Evolutionary conservation across 495 filamentous ascomycete genomes (phyloP).

Genomic region (Bacidia gigantensis): DNA sequence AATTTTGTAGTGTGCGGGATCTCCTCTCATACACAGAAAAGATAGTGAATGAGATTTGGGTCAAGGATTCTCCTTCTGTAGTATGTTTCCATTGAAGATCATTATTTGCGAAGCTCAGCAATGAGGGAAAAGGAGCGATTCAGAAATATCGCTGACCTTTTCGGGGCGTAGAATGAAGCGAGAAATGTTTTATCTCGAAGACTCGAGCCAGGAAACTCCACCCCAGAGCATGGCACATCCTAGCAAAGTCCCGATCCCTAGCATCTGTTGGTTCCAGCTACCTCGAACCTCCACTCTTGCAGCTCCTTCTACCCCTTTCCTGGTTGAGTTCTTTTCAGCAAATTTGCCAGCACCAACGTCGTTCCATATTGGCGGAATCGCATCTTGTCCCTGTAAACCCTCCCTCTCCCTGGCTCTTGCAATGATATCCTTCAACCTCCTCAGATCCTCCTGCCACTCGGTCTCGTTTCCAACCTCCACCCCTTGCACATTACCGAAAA

Average conservation of each 20-base stretch:
- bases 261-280: slow-evolving; percentile 14
- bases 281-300: slow-evolving; percentile 14
- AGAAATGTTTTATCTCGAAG: neutral
- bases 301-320: slow-evolving; percentile 4
- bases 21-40: no score
- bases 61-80: no score
- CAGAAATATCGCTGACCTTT: no score
- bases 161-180: no score
- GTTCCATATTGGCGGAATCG: neutral
- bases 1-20: no score
- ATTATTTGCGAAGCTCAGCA: no score
- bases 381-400: neutral
- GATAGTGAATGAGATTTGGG: no score
- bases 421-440: slow-evolving; percentile 14
- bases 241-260: slow-evolving; percentile 14
- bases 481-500: slow-evolving; percentile 90
- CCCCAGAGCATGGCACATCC: slow-evolving; percentile 19
- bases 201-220: slow-evolving; percentile 17
- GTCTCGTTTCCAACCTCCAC: slow-evolving; percentile 35
- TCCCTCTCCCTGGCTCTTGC: slow-evolving; percentile 7
- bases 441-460: slow-evolving; percentile 59
- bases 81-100: no score
- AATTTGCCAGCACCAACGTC: neutral
- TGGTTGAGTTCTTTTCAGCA: neutral
- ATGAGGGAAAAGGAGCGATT: no score